Evolutionary conservation across 2,329 filamentous ascomycete species (phyloP).

Genomic region (Xylariales sp.): DNA sequence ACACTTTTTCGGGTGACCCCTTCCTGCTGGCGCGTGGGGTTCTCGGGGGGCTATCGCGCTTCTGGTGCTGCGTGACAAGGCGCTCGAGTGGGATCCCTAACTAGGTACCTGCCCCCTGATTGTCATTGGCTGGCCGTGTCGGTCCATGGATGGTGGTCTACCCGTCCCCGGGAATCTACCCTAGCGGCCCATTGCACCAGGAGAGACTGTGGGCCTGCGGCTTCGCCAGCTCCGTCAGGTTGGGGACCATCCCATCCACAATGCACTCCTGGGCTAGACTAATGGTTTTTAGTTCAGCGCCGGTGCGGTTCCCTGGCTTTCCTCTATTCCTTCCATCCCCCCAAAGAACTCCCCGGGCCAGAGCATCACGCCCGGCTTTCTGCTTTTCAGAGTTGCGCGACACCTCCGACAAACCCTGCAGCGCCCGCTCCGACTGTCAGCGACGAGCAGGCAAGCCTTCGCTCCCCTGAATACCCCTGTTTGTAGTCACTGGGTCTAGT

Average conservation of each 20-base stretch:
- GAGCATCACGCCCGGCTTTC: too few species aligned
- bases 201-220: not conserved
- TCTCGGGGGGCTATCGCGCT: not conserved
- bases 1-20: too few species aligned
- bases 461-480: too few species aligned
- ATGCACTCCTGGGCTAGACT: too few species aligned
- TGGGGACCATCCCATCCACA: too few species aligned
- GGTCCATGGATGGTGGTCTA: slow-evolving; percentile 7
- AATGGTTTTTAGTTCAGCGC: too few species aligned
- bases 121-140: slow-evolving; percentile 4
- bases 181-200: slow-evolving; percentile 5
- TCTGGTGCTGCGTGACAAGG: not conserved
- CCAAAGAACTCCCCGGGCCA: too few species aligned
- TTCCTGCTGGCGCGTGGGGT: not conserved
- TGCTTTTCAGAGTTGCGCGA: too few species aligned
- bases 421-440: too few species aligned
- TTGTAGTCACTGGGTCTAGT: too few species aligned
- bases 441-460: too few species aligned
- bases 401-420: too few species aligned
- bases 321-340: not conserved
- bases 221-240: slow-evolving; percentile 3
- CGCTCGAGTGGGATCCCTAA: not conserved
- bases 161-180: slow-evolving; percentile 6
- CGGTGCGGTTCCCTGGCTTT: slow-evolving; percentile 1
- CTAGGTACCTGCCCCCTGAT: not conserved